Evolutionary conservation across 345 rosid genomes (phyloP).

Genomic region (Bruguiera parviflora): DNA sequence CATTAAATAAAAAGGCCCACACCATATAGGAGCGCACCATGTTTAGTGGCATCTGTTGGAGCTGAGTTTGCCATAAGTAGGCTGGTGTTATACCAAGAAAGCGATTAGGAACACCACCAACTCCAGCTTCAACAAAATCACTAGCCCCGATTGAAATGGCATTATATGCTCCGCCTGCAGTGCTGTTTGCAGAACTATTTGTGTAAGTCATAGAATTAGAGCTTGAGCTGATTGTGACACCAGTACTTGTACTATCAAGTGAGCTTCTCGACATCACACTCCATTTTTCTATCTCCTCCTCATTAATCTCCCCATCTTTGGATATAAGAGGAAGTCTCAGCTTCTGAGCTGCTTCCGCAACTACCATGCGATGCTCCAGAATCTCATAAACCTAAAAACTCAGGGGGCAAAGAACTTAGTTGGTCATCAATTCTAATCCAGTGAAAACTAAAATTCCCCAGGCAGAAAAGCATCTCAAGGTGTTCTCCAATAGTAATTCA

Average conservation of each 20-base stretch:
- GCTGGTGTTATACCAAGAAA: constrained; percentile 88
- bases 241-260: constrained; percentile 74
- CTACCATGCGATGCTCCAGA: constrained; percentile 82
- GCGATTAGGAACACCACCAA: constrained; percentile 92
- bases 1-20: neutral
- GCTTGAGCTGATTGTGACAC: constrained; percentile 67
- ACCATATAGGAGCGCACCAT: constrained; percentile 42
- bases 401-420: neutral
- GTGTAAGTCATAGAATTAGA: constrained; percentile 60
- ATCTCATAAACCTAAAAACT: constrained; percentile 70
- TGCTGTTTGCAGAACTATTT: constrained; percentile 51
- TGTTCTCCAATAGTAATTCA: neutral
- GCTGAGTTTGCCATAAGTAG: constrained; percentile 85
- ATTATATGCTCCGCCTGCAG: constrained; percentile 35
- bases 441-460: neutral
- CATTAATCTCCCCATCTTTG: constrained; percentile 84
- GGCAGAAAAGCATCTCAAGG: neutral
- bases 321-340: constrained; percentile 91
- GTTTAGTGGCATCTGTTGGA: constrained; percentile 53
- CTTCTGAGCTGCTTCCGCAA: constrained; percentile 96
- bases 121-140: constrained; percentile 63
- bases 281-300: constrained; percentile 94
- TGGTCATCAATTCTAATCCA: neutral
- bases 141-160: constrained; percentile 29
- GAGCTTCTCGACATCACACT: constrained; percentile 79